These are phyloP conservation scores for Dunaliella sp. DNA, from an alignment of 139 green algal species.

Conservation along the genomic window DNA sequence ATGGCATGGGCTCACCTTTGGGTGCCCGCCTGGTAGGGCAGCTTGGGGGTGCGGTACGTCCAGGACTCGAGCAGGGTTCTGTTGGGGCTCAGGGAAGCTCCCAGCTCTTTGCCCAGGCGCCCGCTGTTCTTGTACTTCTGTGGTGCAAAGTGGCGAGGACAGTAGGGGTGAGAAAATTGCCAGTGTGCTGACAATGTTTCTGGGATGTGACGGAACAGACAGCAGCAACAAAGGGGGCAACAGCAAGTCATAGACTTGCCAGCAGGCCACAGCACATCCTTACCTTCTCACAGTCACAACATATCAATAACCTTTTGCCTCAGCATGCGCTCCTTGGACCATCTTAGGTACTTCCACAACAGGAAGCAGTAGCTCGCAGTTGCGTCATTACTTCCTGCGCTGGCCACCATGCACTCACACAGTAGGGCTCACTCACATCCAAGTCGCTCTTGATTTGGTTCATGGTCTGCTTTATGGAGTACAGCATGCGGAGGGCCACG, in stretches of 20 bases:
- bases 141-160: background rate
- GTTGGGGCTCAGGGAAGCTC: slow-evolving; percentile 35
- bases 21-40: slow-evolving; percentile 32
- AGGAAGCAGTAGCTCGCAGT: slow-evolving; percentile 6
- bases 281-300: too few species aligned
- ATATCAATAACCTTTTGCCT: too few species aligned
- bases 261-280: too few species aligned
- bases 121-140: slow-evolving; percentile 48
- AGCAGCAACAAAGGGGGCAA: too few species aligned
- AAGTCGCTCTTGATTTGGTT: slow-evolving; percentile 45
- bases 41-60: slow-evolving; percentile 41
- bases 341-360: background rate
- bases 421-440: slow-evolving; percentile 31
- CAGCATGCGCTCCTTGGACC: too few species aligned
- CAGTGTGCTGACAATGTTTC: too few species aligned
- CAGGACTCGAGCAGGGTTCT: slow-evolving; percentile 54
- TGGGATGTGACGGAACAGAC: too few species aligned
- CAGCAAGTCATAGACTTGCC: too few species aligned
- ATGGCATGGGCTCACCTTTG: slow-evolving; percentile 29
- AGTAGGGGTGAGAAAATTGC: too few species aligned
- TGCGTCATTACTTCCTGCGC: too few species aligned
- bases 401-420: too few species aligned
- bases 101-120: slow-evolving; percentile 37
- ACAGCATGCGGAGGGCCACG: slow-evolving; percentile 56
- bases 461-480: slow-evolving; percentile 59